These are phyloP conservation scores for Pleurotus cornucopiae DNA, from an alignment of 768 basidiomycete genomes.

Conservation along the genomic window DNA sequence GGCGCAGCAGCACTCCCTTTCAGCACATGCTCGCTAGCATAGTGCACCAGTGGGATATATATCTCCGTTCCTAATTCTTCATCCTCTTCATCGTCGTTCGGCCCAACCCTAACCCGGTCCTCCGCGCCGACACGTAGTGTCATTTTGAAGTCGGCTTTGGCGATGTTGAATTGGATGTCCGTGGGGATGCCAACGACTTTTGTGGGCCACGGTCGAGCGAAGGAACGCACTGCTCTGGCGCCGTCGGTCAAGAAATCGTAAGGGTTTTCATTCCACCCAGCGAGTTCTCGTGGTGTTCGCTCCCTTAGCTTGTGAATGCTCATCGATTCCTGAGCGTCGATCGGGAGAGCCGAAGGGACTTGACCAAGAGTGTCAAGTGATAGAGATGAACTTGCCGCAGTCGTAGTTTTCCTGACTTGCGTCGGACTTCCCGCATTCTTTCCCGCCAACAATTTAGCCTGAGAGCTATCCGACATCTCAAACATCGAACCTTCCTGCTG, in stretches of 20 bases:
- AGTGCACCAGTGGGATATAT: slow-evolving; percentile 88
- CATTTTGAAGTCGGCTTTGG: slow-evolving; percentile 65
- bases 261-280: slow-evolving; percentile 41
- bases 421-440: slow-evolving; percentile 17
- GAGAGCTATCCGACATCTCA: slow-evolving; percentile 21
- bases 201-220: slow-evolving; percentile 78
- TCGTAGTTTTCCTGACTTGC: slow-evolving; percentile 3
- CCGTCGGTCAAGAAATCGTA: slow-evolving; percentile 82
- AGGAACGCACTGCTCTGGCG: slow-evolving; percentile 79
- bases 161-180: slow-evolving; percentile 74
- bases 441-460: slow-evolving; percentile 34
- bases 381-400: slow-evolving; percentile 26
- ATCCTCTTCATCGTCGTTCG: slow-evolving; percentile 24
- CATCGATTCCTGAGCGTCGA: slow-evolving; percentile 14
- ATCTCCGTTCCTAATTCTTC: slow-evolving; percentile 76
- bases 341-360: neutral
- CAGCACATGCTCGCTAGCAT: slow-evolving; percentile 44
- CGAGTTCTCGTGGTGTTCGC: slow-evolving; percentile 15
- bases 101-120: slow-evolving; percentile 33
- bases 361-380: slow-evolving; percentile 29
- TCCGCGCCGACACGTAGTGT: slow-evolving; percentile 57
- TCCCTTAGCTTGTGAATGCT: slow-evolving; percentile 14
- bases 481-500: slow-evolving; percentile 19
- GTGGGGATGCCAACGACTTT: slow-evolving; percentile 66
- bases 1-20: slow-evolving; percentile 6